Conservation (phyloP, 306 rosid genomes). For the Rosa persica region DNA sequence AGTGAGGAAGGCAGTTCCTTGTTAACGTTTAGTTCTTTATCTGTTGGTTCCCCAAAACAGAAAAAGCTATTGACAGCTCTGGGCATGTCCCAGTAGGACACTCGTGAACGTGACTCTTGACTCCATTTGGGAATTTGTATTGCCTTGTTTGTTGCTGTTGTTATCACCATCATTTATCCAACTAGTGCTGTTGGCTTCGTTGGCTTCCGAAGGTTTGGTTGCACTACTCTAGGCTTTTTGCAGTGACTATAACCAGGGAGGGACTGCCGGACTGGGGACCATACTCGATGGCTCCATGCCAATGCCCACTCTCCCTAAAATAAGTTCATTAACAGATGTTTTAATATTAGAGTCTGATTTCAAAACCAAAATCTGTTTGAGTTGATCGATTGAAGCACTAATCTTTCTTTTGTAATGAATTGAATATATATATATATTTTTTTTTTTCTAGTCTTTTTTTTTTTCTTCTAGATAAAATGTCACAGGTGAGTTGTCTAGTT, state of each 20-base stretch:
- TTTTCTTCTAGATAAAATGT: too few relatives aligned
- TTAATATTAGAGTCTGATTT: neutral
- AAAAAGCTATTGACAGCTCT: neutral
- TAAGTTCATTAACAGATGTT: neutral
- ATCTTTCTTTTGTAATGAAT: neutral
- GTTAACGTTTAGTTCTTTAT: neutral
- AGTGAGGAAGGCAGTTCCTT: neutral
- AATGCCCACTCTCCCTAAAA: neutral
- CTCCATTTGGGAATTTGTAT: neutral
- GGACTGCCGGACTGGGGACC: neutral
- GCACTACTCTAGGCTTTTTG: neutral
- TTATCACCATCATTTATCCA: neutral
- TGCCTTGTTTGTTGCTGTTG: neutral
- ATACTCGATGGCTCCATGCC: neutral
- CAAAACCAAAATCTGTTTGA: neutral
- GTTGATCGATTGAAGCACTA: neutral
- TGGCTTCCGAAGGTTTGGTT: neutral
- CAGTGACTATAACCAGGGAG: neutral
- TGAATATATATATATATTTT: too few relatives aligned
- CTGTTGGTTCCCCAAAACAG: neutral
- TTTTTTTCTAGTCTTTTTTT: too few relatives aligned
- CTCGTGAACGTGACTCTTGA: conserved; percentile 5
- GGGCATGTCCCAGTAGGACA: neutral
- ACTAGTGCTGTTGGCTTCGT: neutral
- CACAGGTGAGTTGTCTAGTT: too few relatives aligned